phyloP scores from a whole-genome alignment of 2,329 filamentous ascomycete genomes.

The Trichoderma simmonsii region DNA sequence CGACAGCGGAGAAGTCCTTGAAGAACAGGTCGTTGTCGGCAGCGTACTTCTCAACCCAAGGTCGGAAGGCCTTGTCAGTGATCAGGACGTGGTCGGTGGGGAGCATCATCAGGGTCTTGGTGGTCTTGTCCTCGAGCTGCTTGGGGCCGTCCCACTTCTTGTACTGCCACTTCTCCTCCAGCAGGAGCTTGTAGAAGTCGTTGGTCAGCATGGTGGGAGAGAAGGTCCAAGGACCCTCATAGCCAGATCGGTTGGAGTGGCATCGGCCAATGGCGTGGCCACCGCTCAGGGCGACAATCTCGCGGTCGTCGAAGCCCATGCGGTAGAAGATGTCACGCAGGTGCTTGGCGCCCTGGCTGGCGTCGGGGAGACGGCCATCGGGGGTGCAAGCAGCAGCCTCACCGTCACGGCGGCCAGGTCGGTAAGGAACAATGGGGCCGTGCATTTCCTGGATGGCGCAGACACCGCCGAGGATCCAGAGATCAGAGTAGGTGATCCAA shows the following conservation, averaged over 20 bases:
- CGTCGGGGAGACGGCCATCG: conserved; percentile 84
- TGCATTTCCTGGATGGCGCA: conserved; percentile 92
- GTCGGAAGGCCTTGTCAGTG: conserved; percentile 82
- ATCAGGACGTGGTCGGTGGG: conserved; percentile 85
- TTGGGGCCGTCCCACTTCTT: conserved; percentile 89
- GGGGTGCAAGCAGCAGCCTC: conserved; percentile 85
- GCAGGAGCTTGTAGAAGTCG: conserved; percentile 85
- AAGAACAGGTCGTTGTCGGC: conserved; percentile 91
- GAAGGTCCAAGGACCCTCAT: conserved; percentile 87
- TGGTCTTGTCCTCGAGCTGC: conserved; percentile 83
- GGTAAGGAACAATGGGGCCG: conserved; percentile 81
- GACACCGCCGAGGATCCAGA: conserved; percentile 90
- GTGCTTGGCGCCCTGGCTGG: conserved; percentile 71
- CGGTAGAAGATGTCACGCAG: conserved; percentile 89
- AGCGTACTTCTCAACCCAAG: conserved; percentile 80
- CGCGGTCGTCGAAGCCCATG: conserved; percentile 97
- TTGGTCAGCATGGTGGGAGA: conserved; percentile 89
- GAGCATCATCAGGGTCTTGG: conserved; percentile 94
- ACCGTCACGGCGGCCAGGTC: conserved; percentile 78
- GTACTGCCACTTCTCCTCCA: conserved; percentile 90
- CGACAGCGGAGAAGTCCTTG: conserved; percentile 79
- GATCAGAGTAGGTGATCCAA: conserved; percentile 94
- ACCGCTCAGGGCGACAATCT: conserved; percentile 87
- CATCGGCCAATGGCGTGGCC: conserved; percentile 87
- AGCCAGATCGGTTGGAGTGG: conserved; percentile 86